Percentiles rank a stretch among this genome's conserved stretches.
Evolutionary conservation across 441 rosid species (phyloP).

Genomic region (Codiaeum variegatum): DNA sequence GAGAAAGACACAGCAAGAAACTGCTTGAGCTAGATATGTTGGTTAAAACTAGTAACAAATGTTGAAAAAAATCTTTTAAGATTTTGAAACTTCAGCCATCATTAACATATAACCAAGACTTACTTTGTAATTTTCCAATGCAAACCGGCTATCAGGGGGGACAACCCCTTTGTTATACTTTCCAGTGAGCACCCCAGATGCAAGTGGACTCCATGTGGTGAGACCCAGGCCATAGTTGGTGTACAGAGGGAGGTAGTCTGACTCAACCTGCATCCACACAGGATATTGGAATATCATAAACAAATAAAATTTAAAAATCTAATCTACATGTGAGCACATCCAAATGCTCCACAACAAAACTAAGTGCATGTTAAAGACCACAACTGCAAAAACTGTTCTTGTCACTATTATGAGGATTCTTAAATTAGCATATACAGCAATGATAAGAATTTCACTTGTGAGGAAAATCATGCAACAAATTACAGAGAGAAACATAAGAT

Average conservation of each 20-base stretch:
- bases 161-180: slow-evolving; percentile 78
- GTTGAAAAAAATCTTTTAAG: background rate
- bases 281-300: background rate
- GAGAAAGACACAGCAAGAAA: background rate
- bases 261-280: slow-evolving; percentile 59
- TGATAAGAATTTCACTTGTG: background rate
- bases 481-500: background rate
- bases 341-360: background rate
- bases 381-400: background rate
- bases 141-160: slow-evolving; percentile 89
- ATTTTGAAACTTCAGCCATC: slow-evolving; percentile 13
- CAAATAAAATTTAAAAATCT: background rate
- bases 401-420: background rate
- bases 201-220: slow-evolving; percentile 97
- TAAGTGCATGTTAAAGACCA: background rate
- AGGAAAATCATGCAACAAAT: background rate
- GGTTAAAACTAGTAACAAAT: background rate
- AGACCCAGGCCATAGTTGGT: slow-evolving; percentile 85
- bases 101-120: slow-evolving; percentile 9
- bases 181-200: slow-evolving; percentile 96
- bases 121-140: slow-evolving; percentile 92
- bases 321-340: background rate
- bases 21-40: background rate
- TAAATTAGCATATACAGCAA: background rate
- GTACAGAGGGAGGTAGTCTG: slow-evolving; percentile 83